phyloP scores from a whole-genome alignment of 2,329 filamentous ascomycete species.

The Cladosporium sp. region DNA sequence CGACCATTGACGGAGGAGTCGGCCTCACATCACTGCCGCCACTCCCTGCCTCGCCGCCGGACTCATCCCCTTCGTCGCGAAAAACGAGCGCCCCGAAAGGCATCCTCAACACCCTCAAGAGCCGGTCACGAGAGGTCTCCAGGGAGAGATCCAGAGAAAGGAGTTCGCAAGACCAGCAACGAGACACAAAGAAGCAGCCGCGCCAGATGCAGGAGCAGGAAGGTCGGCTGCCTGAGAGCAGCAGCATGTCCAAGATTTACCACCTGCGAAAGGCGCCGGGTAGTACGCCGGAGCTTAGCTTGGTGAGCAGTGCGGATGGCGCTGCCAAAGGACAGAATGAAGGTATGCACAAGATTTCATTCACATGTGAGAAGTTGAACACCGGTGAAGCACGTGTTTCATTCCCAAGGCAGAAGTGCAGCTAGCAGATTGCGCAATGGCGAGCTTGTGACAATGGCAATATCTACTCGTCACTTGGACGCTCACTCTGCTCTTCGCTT shows the following conservation, averaged over 20 bases:
- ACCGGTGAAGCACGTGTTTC: not conserved
- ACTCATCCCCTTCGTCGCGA: conserved; percentile 24
- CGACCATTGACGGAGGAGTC: conserved; percentile 32
- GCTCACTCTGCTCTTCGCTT: not conserved
- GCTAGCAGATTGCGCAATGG: not conserved
- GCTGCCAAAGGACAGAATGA: conserved; percentile 23
- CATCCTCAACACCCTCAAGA: conserved; percentile 27
- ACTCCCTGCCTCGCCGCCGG: conserved; percentile 27
- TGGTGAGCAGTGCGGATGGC: conserved; percentile 30
- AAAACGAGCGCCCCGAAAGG: conserved; percentile 25
- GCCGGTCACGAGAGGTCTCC: conserved; percentile 14
- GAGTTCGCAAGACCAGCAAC: conserved; percentile 11
- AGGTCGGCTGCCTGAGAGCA: conserved; percentile 27
- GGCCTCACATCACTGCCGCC: conserved; percentile 21
- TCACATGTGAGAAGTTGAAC: not conserved
- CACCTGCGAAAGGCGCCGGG: conserved; percentile 40
- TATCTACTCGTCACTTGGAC: not conserved
- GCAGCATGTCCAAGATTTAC: conserved; percentile 35
- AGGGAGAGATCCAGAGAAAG: conserved; percentile 3
- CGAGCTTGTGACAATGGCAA: conserved; percentile 9
- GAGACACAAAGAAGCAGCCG: conserved; percentile 18
- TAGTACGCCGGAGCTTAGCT: conserved; percentile 45
- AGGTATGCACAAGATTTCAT: conserved; percentile 18
- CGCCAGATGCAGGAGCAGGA: conserved; percentile 26
- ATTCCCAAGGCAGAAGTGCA: not conserved